phyloP scores from a whole-genome alignment of 2,329 filamentous ascomycete species.

The Ascochyta rabiei region DNA sequence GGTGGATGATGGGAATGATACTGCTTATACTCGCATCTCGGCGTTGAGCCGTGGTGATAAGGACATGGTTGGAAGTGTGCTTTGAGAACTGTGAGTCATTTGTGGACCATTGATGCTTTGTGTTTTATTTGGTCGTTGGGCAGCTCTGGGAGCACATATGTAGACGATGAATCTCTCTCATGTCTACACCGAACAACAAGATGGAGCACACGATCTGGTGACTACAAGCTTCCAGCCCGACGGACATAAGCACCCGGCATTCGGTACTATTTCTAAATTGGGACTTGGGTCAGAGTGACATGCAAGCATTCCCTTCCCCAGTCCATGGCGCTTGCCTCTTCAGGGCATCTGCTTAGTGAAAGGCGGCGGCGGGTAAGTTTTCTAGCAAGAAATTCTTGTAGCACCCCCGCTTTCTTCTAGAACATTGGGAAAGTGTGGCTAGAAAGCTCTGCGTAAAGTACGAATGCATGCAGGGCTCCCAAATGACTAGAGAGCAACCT shows the following conservation, averaged over 20 bases:
- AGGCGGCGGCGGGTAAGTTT: conserved; percentile 18
- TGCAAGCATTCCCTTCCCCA: conserved; percentile 16
- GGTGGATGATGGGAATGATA: too few relatives aligned
- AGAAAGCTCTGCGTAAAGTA: background rate
- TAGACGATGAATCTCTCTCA: too few relatives aligned
- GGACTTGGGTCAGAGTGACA: conserved; percentile 4
- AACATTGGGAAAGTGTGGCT: conserved; percentile 14
- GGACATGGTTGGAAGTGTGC: too few relatives aligned
- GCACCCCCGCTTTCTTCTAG: conserved; percentile 21
- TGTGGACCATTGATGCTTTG: too few relatives aligned
- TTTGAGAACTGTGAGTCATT: too few relatives aligned
- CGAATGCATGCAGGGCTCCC: conserved; percentile 7
- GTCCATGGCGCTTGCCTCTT: conserved; percentile 6
- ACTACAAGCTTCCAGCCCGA: background rate
- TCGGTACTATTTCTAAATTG: conserved; percentile 8
- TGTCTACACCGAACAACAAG: too few relatives aligned
- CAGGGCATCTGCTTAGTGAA: conserved; percentile 3
- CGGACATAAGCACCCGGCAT: too few relatives aligned
- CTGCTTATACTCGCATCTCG: too few relatives aligned
- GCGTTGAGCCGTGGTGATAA: too few relatives aligned
- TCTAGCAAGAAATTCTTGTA: conserved; percentile 18
- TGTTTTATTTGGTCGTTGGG: too few relatives aligned
- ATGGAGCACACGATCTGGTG: background rate
- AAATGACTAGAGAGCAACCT: background rate
- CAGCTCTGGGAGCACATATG: too few relatives aligned